Evolutionary conservation across 2,329 filamentous ascomycete genomes (phyloP), one percentile per base, ranked within the genome.

Genomic region (Aspergillus jensenii): DNA sequence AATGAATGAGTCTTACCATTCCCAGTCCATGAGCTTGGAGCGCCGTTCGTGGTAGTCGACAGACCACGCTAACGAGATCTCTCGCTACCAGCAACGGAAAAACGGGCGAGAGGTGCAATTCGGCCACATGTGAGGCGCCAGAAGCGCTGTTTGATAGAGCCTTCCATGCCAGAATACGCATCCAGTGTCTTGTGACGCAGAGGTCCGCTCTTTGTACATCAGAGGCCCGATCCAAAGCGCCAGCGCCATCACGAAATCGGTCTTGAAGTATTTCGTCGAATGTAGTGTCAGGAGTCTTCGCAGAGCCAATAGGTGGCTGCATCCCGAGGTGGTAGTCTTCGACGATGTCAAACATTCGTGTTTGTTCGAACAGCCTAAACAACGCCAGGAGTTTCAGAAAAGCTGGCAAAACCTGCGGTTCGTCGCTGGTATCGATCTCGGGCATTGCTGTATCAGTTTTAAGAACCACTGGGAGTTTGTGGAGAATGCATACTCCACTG

Each of bases 361-460:
- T 80, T 47, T 81, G 76, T 44, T 82, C 80, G 47, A 83, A 82
- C 1, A 78, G 74, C 71, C 79, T 80, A 59, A 82, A 82, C 0
- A 82, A 70, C 49, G 78, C 75, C 7, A 82, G 77, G 1, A 82
- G 69, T 57, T 81, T 80, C 14, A 78, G 71, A 53, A 83, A 83
- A 1, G 79, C 79, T 0, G 80, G 80, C 1, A 83, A 65, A 3
- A 83, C 72, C 40, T 79, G 71, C 3, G 73, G 71, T 15, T 78
- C 73, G 46, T 79, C 78, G 23, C 79, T 73, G 5, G 68, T 68
- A 60, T 68, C 72, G 5, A 74, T 68, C 6, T 65, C 73, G 25
- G 67, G 79, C 37, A 74, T 76, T 56, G 67, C 65, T 14, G 70
- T 68, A 17, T 78, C 78, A 2, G 75, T 75, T 50, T 73, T 76